phyloP scores from a whole-genome alignment of 768 basidiomycete species.

The Cystoderma amianthinum region DNA sequence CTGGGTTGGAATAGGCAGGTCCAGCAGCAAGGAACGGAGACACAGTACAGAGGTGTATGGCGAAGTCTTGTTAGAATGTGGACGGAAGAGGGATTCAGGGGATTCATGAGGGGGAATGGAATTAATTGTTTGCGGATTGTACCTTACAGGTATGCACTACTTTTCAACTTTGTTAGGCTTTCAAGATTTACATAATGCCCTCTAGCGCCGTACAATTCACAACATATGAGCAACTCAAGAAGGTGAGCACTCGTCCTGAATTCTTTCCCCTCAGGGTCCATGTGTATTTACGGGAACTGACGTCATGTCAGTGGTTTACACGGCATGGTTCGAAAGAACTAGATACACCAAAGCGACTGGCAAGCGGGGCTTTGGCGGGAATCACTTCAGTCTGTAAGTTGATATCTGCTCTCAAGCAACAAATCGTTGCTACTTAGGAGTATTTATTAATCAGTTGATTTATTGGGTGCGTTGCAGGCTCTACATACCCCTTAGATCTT shows the following conservation, averaged over 20 bases:
- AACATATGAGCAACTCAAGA: conserved; percentile 88
- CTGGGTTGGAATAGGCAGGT: conserved; percentile 63
- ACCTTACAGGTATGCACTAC: conserved; percentile 59
- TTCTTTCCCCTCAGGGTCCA: background rate
- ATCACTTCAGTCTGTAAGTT: conserved; percentile 89
- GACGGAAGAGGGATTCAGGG: conserved; percentile 87
- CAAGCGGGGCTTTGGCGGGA: conserved; percentile 87
- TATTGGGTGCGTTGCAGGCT: too few species aligned
- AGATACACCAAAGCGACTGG: conserved; percentile 82
- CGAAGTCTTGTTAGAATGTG: conserved; percentile 83
- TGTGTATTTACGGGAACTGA: conserved; percentile 19
- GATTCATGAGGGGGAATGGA: conserved; percentile 90
- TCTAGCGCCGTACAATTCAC: conserved; percentile 79
- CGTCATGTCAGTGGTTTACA: conserved; percentile 59
- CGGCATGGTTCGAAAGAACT: conserved; percentile 62
- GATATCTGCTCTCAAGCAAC: too few species aligned
- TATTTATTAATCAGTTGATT: too few species aligned
- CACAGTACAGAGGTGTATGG: conserved; percentile 82
- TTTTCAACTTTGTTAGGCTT: conserved; percentile 14
- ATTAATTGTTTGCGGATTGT: conserved; percentile 91
- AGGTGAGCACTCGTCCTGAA: conserved; percentile 30
- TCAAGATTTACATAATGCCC: background rate
- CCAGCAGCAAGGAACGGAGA: conserved; percentile 58
- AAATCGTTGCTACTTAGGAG: too few species aligned
- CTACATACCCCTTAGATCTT: conserved; percentile 91